Evolutionary conservation across 108 stramenopile genomes (phyloP), one percentile per base, ranked within the genome.

Genomic region (Aureococcus anophagefferens): DNA sequence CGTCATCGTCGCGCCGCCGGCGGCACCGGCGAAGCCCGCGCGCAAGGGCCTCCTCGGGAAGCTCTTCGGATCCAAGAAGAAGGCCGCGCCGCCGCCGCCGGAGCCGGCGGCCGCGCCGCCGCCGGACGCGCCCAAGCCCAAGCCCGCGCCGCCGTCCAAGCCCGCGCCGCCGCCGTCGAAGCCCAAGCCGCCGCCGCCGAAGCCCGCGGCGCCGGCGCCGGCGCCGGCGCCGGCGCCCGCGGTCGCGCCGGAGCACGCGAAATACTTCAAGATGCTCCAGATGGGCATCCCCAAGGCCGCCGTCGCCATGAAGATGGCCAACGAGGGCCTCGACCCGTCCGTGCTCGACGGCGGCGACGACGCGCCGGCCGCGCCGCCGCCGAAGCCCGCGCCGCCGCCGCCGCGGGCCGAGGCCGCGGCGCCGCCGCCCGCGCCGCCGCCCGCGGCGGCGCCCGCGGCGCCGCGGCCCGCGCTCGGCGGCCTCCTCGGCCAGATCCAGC

Each of bases 201-300:
- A n/a, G n/a, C n/a, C n/a, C n/a, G n/a, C n/a, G n/a, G n/a, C n/a
- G n/a, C n/a, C n/a, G n/a, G n/a, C n/a, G n/a, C n/a, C 4, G 37
- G 37, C 37, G 37, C 11, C 37, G 4, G 37, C 37, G 37, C 4
- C 37, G 37, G 11, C 40, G 33, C 46, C 59, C 15, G 7, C 30
- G 32, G 25, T 32, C 9, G 15, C 90, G 66, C 85, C 85, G 14
- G 76, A 78, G 34, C 91, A 86, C 71, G 63, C 69, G 4, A 91
- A 91, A 68, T 94, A 88, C 70, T 88, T 83, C 71, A 85, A 87
- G 66, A 92, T 94, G 91, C 71, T 91, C 33, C 89, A 88, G 64
- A 77, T 91, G 45, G 91, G 93, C 18, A 81, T 94, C 80, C 91
- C 93, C 7, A 73, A 87, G 74, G 85, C 86, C 3, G 90, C 82